These are phyloP conservation scores for Saturnispora gosingensis DNA, from an alignment of 805 yeast species.

Conservation along the genomic window DNA sequence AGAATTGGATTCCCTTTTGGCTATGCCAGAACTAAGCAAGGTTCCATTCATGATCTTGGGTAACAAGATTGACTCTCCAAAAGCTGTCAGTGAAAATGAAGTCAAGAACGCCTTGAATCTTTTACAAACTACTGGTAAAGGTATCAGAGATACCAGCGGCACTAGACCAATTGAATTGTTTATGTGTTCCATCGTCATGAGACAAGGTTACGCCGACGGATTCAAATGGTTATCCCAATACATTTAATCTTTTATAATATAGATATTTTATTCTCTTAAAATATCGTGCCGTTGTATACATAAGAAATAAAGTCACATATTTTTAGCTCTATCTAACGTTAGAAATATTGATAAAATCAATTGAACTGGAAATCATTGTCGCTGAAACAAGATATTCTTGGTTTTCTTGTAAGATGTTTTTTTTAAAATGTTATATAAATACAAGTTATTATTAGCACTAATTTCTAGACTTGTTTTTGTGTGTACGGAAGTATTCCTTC, in stretches of 20 bases:
- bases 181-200: constrained; percentile 97
- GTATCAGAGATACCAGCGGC: constrained; percentile 54
- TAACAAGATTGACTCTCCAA: constrained; percentile 90
- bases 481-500: constrained; percentile 72
- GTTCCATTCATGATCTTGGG: constrained; percentile 95
- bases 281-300: neutral
- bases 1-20: constrained; percentile 86
- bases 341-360: no score
- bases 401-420: neutral
- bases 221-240: constrained; percentile 97
- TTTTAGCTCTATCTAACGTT: neutral
- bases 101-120: constrained; percentile 84
- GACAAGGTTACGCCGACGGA: constrained; percentile 98
- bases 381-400: no score
- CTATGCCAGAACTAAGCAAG: constrained; percentile 78
- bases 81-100: constrained; percentile 92
- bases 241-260: constrained; percentile 38
- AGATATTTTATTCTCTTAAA: neutral
- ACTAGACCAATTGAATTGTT: constrained; percentile 90
- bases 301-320: neutral
- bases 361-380: no score
- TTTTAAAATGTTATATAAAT: neutral
- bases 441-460: neutral
- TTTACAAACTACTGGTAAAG: constrained; percentile 85
- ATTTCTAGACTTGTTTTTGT: constrained; percentile 17